These are phyloP conservation scores for Macrolepiota fuliginosa DNA, from an alignment of 768 basidiomycete genomes.

Conservation along the genomic window DNA sequence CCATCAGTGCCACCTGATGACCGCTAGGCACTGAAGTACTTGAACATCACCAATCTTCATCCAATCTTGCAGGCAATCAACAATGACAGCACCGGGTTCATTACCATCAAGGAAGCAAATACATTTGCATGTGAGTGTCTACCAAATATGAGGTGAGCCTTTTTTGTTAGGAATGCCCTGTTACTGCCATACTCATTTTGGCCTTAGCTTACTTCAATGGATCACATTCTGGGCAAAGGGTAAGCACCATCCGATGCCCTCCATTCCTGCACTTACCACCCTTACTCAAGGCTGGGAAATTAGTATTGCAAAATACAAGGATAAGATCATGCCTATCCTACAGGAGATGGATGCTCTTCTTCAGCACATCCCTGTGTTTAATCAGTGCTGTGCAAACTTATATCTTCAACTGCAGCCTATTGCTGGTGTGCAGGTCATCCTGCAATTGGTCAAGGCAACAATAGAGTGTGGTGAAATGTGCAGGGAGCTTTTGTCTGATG, in stretches of 20 bases:
- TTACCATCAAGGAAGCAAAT: conserved; percentile 40
- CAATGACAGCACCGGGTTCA: conserved; percentile 39
- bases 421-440: conserved; percentile 29
- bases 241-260: not conserved
- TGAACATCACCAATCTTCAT: conserved; percentile 37
- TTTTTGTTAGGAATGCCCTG: not conserved
- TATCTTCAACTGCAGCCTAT: conserved; percentile 31
- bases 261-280: not conserved
- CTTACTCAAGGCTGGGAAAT: conserved; percentile 29
- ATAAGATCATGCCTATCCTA: conserved; percentile 29
- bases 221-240: conserved; percentile 38
- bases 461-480: conserved; percentile 24
- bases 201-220: conserved; percentile 30
- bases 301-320: conserved; percentile 31
- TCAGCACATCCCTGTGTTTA: conserved; percentile 27
- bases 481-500: conserved; percentile 24
- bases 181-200: not conserved
- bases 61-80: conserved; percentile 39
- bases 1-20: too few relatives aligned
- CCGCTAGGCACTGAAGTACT: conserved; percentile 36
- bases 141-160: conserved; percentile 32
- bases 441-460: conserved; percentile 28
- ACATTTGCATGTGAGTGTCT: conserved; percentile 31
- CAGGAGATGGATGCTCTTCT: conserved; percentile 28
- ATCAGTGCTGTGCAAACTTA: conserved; percentile 29